Base-by-base conservation (phyloP, 345 rosid species). In the Eucalyptus cloeziana region DNA sequence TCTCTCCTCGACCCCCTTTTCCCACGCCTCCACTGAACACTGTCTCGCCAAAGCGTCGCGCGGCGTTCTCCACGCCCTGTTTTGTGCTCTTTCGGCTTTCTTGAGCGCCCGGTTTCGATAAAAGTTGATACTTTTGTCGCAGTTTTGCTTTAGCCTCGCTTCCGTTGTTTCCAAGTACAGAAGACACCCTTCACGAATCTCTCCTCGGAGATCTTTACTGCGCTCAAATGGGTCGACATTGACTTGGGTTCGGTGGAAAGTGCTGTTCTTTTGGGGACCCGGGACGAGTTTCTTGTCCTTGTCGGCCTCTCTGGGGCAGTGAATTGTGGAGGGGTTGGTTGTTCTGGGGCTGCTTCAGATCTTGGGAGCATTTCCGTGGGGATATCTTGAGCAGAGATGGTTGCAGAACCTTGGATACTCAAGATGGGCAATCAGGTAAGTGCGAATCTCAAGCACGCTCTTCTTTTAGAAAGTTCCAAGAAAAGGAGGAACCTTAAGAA, bases 371-470 rank as follows among this genome's bases (percentile, higher is more conserved):
- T 81, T 52, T 45, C 47, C 37, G 88, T 49, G 64, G 56, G 19
- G 44, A 52, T 45, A 49, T 37, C 71, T 33, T 31, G 76, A 60
- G 85, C 92, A 90, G 93, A 94, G 89, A 97, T 97, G 99, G 99
- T 97, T 91, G 97, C 97, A 51, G 98, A 97, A 86, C 91, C 98
- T 96, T 97, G 99, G 99, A 93, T 97, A 81, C 91, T 97, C 88
- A 97, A 93, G 92, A 96, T 97, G 98, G 94, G 99, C 30, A 97
- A 95, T 96, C 99, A 97, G 95, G 99, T 97, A 64, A 97, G 99
- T 91, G 56, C 91, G 76, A 96, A 97, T 94, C 95, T 96, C 86
- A 97, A 96, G 93, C 96, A 95, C 89, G 98, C 97, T 56, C 92
- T 97, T 33, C 97, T 95, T 87, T 93, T 92, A 5, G 98, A 97